Conservation (phyloP, 1,284 basidiomycete genomes). For the Caloboletus inedulis region DNA sequence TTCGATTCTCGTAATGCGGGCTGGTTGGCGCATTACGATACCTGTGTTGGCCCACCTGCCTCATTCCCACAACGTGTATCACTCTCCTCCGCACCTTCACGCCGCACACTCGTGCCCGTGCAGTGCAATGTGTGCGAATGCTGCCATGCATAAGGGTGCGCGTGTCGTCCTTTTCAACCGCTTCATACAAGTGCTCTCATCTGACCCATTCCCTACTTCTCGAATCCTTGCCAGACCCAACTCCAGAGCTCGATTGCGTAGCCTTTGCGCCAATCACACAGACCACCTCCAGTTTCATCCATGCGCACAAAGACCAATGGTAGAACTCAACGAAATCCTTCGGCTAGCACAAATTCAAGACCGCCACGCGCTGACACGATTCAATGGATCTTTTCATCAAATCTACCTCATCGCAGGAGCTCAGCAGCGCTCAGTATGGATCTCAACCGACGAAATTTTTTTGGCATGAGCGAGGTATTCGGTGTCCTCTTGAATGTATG, state of each 20-base stretch:
- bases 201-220: slow-evolving; percentile 3
- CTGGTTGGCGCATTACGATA: slow-evolving; percentile 11
- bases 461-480: slow-evolving; percentile 75
- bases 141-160: slow-evolving; percentile 29
- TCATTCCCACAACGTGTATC: slow-evolving; percentile 29
- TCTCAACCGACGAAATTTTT: slow-evolving; percentile 65
- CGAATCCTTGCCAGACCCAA: slow-evolving; percentile 1
- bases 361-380: slow-evolving; percentile 34
- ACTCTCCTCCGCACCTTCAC: slow-evolving; percentile 21
- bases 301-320: slow-evolving; percentile 28
- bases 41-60: slow-evolving; percentile 14
- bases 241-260: slow-evolving; percentile 8
- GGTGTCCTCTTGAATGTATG: slow-evolving; percentile 72
- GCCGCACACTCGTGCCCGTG: slow-evolving; percentile 32
- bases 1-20: slow-evolving; percentile 10
- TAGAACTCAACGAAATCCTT: slow-evolving; percentile 24
- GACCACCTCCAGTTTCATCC: slow-evolving; percentile 1
- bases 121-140: slow-evolving; percentile 21
- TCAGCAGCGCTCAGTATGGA: slow-evolving; percentile 56
- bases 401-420: slow-evolving; percentile 58
- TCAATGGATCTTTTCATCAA: slow-evolving; percentile 72
- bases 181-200: slow-evolving; percentile 14
- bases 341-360: slow-evolving; percentile 26
- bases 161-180: slow-evolving; percentile 18
- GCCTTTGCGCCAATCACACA: slow-evolving; percentile 5